Evolutionary conservation across 352 stramenopile species (phyloP).

Genomic region (Peronospora destructor): DNA sequence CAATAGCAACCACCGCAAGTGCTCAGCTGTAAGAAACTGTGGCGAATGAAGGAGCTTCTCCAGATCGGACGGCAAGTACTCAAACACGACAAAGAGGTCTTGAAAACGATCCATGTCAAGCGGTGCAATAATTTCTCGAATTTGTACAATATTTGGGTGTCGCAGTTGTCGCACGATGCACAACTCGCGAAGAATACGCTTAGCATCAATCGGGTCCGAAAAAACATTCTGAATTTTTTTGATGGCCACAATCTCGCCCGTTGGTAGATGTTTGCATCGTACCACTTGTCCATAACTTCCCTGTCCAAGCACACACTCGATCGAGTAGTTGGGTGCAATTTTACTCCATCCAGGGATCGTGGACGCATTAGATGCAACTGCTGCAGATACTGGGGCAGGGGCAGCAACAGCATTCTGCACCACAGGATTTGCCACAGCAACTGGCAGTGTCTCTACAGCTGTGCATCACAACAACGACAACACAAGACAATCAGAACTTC

Average conservation of each 20-base stretch:
- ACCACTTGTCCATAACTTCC: constrained; percentile 84
- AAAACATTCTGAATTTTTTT: constrained; percentile 89
- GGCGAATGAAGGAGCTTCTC: constrained; percentile 83
- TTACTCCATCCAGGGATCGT: constrained; percentile 79
- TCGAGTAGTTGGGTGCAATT: constrained; percentile 77
- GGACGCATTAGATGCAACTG: constrained; percentile 48
- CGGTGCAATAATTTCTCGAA: constrained; percentile 81
- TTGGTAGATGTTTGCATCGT: constrained; percentile 81
- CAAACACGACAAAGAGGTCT: constrained; percentile 82
- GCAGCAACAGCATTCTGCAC: constrained; percentile 16
- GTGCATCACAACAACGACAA: constrained; percentile 7
- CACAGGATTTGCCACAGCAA: constrained; percentile 1
- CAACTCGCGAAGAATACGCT: constrained; percentile 78
- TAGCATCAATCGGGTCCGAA: constrained; percentile 81
- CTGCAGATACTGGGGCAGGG: constrained; percentile 10
- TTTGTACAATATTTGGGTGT: constrained; percentile 85
- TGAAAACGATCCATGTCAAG: constrained; percentile 66
- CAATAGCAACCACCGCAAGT: constrained; percentile 77
- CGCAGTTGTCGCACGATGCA: constrained; percentile 79
- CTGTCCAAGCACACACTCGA: constrained; percentile 79
- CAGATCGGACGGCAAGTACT: constrained; percentile 78
- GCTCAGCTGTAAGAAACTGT: constrained; percentile 78
- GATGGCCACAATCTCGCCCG: constrained; percentile 83
- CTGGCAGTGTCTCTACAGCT: constrained; percentile 23
- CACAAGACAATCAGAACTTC: constrained; percentile 4